Evolutionary conservation across 331 rosid genomes (phyloP), one percentile per base, ranked within the genome.

Genomic region (Telfairia occidentalis): DNA sequence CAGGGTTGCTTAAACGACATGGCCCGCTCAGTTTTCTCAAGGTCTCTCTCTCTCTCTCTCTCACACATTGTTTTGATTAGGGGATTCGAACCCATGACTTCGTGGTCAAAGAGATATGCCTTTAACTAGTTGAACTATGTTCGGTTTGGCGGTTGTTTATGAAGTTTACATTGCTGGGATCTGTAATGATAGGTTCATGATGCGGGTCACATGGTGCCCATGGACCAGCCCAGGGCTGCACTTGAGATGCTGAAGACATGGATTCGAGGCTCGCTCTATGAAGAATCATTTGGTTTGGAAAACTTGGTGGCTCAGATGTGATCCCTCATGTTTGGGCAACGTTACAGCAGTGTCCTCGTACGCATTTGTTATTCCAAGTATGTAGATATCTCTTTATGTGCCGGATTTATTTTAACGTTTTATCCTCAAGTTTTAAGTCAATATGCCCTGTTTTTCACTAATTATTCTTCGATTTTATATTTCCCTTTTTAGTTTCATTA

Each of bases 171-270:
- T 15, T 16, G 53, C 5, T 48, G 53, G 21, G 74, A 43, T 72
- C 49, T 55, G 55, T 15, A 15, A 21, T 37, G 52, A 69, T 91
- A 95, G 99, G 99, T 95, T 55, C 96, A 84, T 54, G 86, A 95
- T 57, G 96, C 99, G 12, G 99, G 99, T 78, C 99, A 95, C 84
- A 87, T 95, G 99, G 99, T 95, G 75, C 99, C 99, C 5, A 95
- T 95, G 99, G 99, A 95, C 81, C 99, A 95, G 80, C 99, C 99
- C 9, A 86, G 87, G 90, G 97, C 99, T 77, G 73, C 99, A n/a
- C 66, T 95, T 35, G 96, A 86, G 90, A 95, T 95, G 99, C 82
- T 95, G 90, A 87, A 75, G 78, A 87, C 83, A 83, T 95, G 97
- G 99, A 95, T 90, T 73, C 85, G 35, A 73, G 96, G 97, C 37